Evolutionary conservation across 129 eudicot genomes (phyloP).

Genomic region (Helianthus tuberosus): DNA sequence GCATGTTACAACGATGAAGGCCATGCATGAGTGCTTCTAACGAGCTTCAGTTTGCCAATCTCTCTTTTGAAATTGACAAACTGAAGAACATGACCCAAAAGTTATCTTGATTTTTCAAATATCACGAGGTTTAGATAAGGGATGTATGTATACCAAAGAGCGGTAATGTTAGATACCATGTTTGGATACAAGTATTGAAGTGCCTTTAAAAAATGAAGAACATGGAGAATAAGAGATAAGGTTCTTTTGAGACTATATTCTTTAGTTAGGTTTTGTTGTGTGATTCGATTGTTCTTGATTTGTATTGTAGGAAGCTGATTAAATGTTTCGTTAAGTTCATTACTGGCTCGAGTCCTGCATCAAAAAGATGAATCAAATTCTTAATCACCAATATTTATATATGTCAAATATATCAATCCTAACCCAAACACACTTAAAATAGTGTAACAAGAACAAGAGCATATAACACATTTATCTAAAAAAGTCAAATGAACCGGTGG

Average conservation of each 20-base stretch:
- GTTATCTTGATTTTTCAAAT: conserved; percentile 74
- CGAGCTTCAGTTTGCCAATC: conserved; percentile 54
- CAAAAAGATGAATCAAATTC: neutral
- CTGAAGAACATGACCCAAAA: conserved; percentile 61
- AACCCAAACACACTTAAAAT: no score
- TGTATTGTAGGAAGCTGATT: conserved; percentile 10
- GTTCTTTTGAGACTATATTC: conserved; percentile 51
- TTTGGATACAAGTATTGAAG: conserved; percentile 49
- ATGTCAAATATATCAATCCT: no score
- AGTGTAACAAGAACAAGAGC: no score
- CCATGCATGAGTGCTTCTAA: conserved; percentile 77
- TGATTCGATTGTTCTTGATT: conserved; percentile 27
- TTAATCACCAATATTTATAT: neutral
- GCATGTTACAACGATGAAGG: conserved; percentile 59
- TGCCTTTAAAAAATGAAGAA: conserved; percentile 53
- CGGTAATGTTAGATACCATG: conserved; percentile 39
- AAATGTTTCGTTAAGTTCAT: no score
- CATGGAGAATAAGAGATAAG: conserved; percentile 56
- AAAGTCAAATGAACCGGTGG: no score
- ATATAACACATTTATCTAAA: no score
- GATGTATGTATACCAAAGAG: conserved; percentile 51
- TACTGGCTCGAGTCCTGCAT: conserved; percentile 42
- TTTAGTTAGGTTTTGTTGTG: conserved; percentile 41
- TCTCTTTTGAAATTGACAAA: conserved; percentile 59
- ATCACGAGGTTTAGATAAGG: conserved; percentile 62